Evolutionary conservation across 129 eudicot species (phyloP).

Genomic region (Calendula officinalis): DNA sequence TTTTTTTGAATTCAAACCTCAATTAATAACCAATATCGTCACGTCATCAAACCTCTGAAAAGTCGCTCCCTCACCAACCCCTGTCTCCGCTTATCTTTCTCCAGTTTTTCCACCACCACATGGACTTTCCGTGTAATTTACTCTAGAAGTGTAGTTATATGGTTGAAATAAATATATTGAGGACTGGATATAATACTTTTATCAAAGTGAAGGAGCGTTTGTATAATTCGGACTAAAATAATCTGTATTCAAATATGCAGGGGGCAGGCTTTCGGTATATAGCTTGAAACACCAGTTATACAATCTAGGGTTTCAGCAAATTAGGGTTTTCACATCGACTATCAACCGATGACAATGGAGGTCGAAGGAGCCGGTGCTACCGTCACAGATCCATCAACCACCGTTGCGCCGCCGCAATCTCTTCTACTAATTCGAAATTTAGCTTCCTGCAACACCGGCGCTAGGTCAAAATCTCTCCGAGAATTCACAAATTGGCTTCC

Average conservation of each 20-base stretch:
- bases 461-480: slow-evolving; percentile 59
- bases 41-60: too few species aligned
- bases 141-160: too few species aligned
- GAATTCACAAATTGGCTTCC: slow-evolving; percentile 60
- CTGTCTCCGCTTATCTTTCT: too few species aligned
- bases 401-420: slow-evolving; percentile 20
- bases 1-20: too few species aligned
- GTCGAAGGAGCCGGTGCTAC: slow-evolving; percentile 16
- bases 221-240: not conserved
- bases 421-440: slow-evolving; percentile 48
- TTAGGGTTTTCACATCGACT: slow-evolving; percentile 28
- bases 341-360: slow-evolving; percentile 20
- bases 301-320: slow-evolving; percentile 27
- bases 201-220: not conserved
- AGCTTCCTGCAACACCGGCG: slow-evolving; percentile 67
- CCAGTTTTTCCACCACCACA: too few species aligned
- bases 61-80: too few species aligned
- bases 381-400: slow-evolving; percentile 28
- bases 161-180: not conserved
- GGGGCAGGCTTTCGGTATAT: slow-evolving; percentile 11
- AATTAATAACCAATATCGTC: too few species aligned
- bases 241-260: slow-evolving; percentile 25
- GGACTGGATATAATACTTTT: slow-evolving; percentile 1
- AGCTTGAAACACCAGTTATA: slow-evolving; percentile 23
- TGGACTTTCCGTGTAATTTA: too few species aligned